These are phyloP conservation scores for Cyclotella distinguenda DNA, from an alignment of 108 stramenopile species.

Conservation along the genomic window DNA sequence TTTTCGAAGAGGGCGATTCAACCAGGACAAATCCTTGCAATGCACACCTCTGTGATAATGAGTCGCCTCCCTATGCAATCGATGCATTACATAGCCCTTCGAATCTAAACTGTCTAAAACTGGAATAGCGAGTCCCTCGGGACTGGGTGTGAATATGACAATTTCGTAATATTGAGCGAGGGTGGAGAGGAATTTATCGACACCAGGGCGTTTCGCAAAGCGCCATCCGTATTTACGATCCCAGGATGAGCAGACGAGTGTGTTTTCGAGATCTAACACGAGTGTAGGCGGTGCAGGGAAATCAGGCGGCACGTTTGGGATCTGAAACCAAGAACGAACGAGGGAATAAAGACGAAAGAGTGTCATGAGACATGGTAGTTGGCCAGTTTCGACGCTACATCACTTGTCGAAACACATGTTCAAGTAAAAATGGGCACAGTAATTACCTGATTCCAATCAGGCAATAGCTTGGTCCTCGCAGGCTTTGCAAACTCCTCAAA, in stretches of 20 bases:
- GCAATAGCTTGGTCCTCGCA: conserved; percentile 86
- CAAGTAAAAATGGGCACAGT: conserved; percentile 1
- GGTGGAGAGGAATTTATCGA: conserved; percentile 89
- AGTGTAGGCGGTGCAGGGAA: conserved; percentile 90
- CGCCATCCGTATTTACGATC: conserved; percentile 95
- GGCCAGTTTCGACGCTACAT: no score
- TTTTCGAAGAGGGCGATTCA: conserved; percentile 88
- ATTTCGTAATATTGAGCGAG: conserved; percentile 96
- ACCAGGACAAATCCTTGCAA: conserved; percentile 87
- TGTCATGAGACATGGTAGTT: conserved; percentile 1
- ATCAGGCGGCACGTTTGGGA: conserved; percentile 90
- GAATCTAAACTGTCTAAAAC: conserved; percentile 82
- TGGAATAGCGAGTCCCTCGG: conserved; percentile 82
- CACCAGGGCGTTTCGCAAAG: conserved; percentile 95
- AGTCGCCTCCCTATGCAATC: conserved; percentile 92
- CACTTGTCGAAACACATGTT: not conserved
- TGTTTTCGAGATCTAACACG: conserved; percentile 94
- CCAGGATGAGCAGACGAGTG: conserved; percentile 89
- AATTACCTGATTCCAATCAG: conserved; percentile 79
- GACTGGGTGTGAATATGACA: conserved; percentile 85
- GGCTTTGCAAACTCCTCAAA: conserved; percentile 81
- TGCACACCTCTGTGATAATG: conserved; percentile 90
- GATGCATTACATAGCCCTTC: conserved; percentile 89
- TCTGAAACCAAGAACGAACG: conserved; percentile 45
- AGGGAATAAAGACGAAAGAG: not conserved